A percentile compares a stretch with the other conserved stretches of the same genome.
Conservation (phyloP, 192 early-diverging fungal species). For the Dispira simplex region DNA sequence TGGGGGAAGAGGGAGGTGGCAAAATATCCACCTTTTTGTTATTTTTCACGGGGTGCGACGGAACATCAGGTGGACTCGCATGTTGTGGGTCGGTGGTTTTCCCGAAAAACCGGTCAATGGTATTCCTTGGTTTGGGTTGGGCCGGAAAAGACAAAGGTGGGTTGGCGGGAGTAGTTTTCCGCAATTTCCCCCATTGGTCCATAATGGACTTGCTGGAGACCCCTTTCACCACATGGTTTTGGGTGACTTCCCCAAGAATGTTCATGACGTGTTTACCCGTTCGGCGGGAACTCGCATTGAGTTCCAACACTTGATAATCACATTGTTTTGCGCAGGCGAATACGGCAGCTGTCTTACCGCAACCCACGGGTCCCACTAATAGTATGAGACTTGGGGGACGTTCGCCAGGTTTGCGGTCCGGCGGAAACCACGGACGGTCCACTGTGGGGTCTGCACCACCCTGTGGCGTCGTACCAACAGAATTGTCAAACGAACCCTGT, state of each 20-base stretch:
- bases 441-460: not conserved
- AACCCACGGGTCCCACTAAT: conserved; percentile 48
- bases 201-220: not conserved
- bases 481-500: not conserved
- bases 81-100: too few species aligned
- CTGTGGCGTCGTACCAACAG: not conserved
- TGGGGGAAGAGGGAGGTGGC: too few species aligned
- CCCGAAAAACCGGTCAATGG: too few species aligned
- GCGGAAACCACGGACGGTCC: not conserved
- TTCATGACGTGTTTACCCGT: conserved; percentile 52
- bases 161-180: too few species aligned
- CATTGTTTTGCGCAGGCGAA: conserved; percentile 53
- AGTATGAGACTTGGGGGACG: conserved; percentile 32
- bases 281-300: conserved; percentile 47
- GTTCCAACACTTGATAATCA: conserved; percentile 63
- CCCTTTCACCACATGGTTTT: conserved; percentile 47
- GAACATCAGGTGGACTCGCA: too few species aligned
- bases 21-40: too few species aligned
- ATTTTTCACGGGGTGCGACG: too few species aligned
- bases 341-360: conserved; percentile 57
- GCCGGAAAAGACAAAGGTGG: too few species aligned
- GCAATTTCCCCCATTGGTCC: not conserved
- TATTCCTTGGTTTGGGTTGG: too few species aligned
- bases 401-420: not conserved
- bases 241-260: conserved; percentile 48